A percentile compares a stretch with the other conserved stretches of the same genome.
phyloP scores from a whole-genome alignment of 2,329 filamentous ascomycete species.

The Lasiodiplodia theobromae region DNA sequence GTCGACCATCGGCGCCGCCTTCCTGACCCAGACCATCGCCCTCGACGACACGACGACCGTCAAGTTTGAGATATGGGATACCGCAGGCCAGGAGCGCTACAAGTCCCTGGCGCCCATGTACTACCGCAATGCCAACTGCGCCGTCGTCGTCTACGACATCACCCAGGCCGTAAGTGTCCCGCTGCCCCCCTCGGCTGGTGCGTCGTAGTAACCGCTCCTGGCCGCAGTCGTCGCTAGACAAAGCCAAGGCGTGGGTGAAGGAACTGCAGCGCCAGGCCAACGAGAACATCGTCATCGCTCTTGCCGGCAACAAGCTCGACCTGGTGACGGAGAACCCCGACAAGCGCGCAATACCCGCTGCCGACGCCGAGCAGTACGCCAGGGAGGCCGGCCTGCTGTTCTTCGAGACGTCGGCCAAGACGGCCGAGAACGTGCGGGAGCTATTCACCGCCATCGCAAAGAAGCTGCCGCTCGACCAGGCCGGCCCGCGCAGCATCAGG shows the following conservation, averaged over 20 bases:
- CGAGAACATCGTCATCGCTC: constrained; percentile 98
- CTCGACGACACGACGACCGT: constrained; percentile 98
- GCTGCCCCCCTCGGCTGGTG: constrained; percentile 22
- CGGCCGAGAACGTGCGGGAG: constrained; percentile 92
- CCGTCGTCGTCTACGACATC: constrained; percentile 98
- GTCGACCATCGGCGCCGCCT: constrained; percentile 97
- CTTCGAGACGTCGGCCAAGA: constrained; percentile 99
- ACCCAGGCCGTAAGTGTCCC: constrained; percentile 84
- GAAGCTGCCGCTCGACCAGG: constrained; percentile 96
- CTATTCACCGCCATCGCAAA: constrained; percentile 97
- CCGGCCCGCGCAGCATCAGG: constrained; percentile 85
- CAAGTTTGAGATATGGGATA: constrained; percentile 99
- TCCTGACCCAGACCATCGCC: constrained; percentile 98
- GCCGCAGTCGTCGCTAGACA: constrained; percentile 87
- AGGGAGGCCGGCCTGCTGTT: constrained; percentile 92
- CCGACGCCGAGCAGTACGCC: constrained; percentile 94
- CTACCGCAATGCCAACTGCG: constrained; percentile 99
- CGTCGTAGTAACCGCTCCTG: constrained; percentile 31
- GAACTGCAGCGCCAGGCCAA: constrained; percentile 98
- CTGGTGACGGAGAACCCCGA: constrained; percentile 92
- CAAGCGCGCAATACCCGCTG: constrained; percentile 88
- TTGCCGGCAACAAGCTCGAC: constrained; percentile 98
- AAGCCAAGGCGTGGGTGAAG: constrained; percentile 99
- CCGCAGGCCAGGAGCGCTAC: constrained; percentile 97
- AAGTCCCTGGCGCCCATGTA: constrained; percentile 99